phyloP scores from a whole-genome alignment of 441 rosid species.

The Gossypium armourianum region DNA sequence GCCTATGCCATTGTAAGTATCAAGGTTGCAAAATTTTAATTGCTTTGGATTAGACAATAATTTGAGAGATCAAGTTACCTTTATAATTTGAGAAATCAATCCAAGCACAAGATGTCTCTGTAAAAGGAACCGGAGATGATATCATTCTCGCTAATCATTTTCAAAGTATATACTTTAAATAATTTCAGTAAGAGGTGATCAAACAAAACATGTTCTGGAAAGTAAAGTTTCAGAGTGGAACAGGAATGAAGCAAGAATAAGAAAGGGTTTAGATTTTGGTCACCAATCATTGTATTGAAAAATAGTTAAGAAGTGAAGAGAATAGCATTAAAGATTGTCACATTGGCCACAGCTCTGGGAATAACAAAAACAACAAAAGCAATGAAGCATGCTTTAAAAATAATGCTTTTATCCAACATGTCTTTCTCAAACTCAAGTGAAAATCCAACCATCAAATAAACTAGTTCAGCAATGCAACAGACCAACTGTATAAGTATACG shows the following conservation, averaged over 20 bases:
- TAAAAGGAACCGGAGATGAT: conserved; percentile 22
- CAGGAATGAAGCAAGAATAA: too few relatives aligned
- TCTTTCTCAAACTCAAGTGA: background rate
- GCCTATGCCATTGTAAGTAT: background rate
- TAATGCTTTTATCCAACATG: background rate
- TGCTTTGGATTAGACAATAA: background rate
- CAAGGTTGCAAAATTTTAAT: background rate
- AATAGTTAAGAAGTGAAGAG: background rate
- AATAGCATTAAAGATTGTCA: background rate
- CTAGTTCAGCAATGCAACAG: background rate
- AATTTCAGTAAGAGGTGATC: background rate
- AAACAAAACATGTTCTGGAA: too few relatives aligned
- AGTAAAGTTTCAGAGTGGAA: too few relatives aligned
- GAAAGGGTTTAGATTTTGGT: too few relatives aligned
- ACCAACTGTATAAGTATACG: background rate
- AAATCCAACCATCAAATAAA: background rate
- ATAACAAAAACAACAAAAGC: background rate
- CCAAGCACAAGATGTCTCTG: conserved; percentile 95
- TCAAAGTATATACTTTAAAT: background rate
- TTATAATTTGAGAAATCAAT: conserved; percentile 83
- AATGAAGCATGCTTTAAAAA: conserved; percentile 1
- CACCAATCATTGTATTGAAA: background rate
- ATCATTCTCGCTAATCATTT: conserved; percentile 3
- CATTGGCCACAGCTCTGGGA: background rate
- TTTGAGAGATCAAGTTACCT: conserved; percentile 35